Evolutionary conservation across 225 moss, liverwort and hornwort species (phyloP).

Genomic region (Bryoerythrophyllum caledonicum): DNA sequence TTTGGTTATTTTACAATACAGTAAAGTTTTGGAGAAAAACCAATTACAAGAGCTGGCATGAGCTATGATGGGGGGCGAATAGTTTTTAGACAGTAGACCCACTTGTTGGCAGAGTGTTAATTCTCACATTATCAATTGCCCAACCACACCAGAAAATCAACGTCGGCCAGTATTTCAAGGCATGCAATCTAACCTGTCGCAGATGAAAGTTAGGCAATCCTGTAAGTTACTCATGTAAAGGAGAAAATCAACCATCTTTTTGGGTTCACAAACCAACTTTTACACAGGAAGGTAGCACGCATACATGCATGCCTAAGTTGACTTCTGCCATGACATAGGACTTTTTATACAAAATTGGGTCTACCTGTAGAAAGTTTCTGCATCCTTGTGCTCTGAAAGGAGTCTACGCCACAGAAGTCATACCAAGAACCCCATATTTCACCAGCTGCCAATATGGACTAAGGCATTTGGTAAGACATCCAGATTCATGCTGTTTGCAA

Average conservation of each 20-base stretch:
- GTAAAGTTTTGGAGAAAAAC: not conserved
- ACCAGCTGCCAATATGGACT: not conserved
- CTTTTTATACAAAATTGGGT: not conserved
- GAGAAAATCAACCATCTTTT: not conserved
- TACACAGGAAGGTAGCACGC: no score
- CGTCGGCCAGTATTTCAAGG: constrained; percentile 6
- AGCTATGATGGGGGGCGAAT: no score
- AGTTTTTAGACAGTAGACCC: no score
- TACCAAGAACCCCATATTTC: not conserved
- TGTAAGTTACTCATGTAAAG: no score
- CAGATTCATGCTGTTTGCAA: not conserved
- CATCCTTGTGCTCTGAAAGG: not conserved
- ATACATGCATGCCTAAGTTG: not conserved
- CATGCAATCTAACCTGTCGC: not conserved
- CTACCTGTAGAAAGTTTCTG: not conserved
- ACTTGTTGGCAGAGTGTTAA: not conserved
- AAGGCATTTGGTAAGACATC: not conserved
- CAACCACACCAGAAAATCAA: not conserved
- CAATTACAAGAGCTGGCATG: not conserved
- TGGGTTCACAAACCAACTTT: not conserved
- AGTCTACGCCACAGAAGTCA: not conserved
- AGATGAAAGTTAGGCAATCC: not conserved
- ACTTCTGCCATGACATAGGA: not conserved
- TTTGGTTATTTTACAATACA: no score
- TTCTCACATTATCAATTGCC: not conserved